Base-by-base conservation (phyloP, 1,139 yeast species). In the Suhomyces panamericanus region DNA sequence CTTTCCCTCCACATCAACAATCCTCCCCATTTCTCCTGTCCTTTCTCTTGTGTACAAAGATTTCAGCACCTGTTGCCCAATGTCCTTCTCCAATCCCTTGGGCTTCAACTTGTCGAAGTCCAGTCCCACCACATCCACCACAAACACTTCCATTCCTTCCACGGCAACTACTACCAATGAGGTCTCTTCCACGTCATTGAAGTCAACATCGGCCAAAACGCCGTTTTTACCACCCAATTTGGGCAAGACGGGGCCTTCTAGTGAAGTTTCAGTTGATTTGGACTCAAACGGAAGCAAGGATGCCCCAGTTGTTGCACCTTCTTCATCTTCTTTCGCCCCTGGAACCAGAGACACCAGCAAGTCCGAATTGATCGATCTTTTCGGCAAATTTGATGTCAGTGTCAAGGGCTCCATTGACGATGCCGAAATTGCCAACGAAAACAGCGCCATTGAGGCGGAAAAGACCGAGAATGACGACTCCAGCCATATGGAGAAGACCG, bases 111-210 rank as follows among this genome's bases (percentile, higher is more conserved):
- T 71, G 15, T 58, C 72, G 38, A 73, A 73, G 53, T 57, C 78
- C 7, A 62, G 69, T 2, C 69, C 78, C n/a, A 73, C 78, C 3
- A 73, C 78, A 2, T 71, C 77, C 22, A 71, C 77, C 12, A 53
- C 56, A 17, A 70, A 69, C 47, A 60, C 70, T 29, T 54, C 58
- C n/a, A 54, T 60, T 30, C 52, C 53, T 35, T 42, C 49, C 28
- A 24, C 47, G 26, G 37, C 47, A n/a, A 40, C 16, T 10, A 24
- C 31, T 27, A 12, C 17, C 39, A 33, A 33, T 35, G 29, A 37
- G 16, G 22, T 20, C 20, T 4, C 35, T 4, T n/a, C 41, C 10
- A 29, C 30, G 9, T 32, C 42, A 32, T 24, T 35, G 29, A 33
- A 15, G 16, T 28, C 44, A 5, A n/a, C 37, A 3, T 32, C 39